Evolutionary conservation across 768 basidiomycete species (phyloP).

Genomic region (Trametes sanguinea): DNA sequence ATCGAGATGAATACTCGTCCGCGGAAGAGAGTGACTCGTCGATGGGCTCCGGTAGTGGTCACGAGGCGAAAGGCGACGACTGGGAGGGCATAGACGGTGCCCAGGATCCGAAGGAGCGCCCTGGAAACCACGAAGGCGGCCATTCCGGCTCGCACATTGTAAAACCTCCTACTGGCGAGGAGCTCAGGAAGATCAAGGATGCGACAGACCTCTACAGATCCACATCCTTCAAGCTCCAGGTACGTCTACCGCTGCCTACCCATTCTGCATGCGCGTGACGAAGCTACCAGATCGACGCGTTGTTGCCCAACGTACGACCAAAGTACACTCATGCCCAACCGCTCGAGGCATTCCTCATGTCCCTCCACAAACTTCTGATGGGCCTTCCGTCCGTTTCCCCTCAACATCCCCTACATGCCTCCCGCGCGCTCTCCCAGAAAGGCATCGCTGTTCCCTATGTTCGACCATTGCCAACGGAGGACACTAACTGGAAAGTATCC

Average conservation of each 20-base stretch:
- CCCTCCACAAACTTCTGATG: slow-evolving; percentile 66
- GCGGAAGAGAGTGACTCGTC: slow-evolving; percentile 2
- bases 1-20: background rate
- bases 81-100: slow-evolving; percentile 12
- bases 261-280: slow-evolving; percentile 12
- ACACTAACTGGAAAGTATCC: slow-evolving; percentile 86
- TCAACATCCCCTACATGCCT: slow-evolving; percentile 67
- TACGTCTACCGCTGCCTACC: slow-evolving; percentile 29
- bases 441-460: slow-evolving; percentile 69
- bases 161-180: slow-evolving; percentile 67
- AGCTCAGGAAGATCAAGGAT: slow-evolving; percentile 72
- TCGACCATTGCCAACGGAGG: slow-evolving; percentile 68
- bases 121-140: background rate
- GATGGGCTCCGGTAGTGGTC: background rate
- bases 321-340: slow-evolving; percentile 56
- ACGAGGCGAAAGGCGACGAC: slow-evolving; percentile 15
- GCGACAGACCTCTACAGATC: slow-evolving; percentile 75
- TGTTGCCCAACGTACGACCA: slow-evolving; percentile 75
- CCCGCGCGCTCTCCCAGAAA: slow-evolving; percentile 52
- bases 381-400: slow-evolving; percentile 57
- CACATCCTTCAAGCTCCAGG: slow-evolving; percentile 84
- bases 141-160: slow-evolving; percentile 25
- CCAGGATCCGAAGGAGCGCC: slow-evolving; percentile 4
- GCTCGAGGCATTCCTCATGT: slow-evolving; percentile 67
- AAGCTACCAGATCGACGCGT: slow-evolving; percentile 64